Conservation (phyloP, 108 stramenopile species). For the Discostella pseudostelligera region DNA sequence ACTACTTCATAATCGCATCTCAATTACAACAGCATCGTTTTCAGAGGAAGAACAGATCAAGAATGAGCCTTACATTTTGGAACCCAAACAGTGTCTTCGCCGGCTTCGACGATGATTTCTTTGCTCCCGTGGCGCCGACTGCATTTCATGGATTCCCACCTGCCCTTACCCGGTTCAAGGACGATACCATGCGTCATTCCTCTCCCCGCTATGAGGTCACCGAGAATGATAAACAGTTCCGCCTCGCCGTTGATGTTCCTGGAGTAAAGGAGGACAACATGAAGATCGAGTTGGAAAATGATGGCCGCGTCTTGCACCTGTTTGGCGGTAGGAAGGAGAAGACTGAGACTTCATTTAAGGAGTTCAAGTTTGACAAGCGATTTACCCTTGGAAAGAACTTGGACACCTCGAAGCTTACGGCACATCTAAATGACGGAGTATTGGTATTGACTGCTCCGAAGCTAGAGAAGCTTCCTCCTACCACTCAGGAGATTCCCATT, state of each 20-base stretch:
- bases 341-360: constrained; percentile 21
- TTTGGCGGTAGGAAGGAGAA: constrained; percentile 31
- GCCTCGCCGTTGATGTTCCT: constrained; percentile 65
- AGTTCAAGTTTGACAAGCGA: constrained; percentile 47
- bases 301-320: constrained; percentile 37
- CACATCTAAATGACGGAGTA: constrained; percentile 42
- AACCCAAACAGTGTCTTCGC: constrained; percentile 35
- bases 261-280: constrained; percentile 63
- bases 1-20: too few species aligned
- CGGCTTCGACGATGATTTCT: constrained; percentile 55
- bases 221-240: constrained; percentile 63
- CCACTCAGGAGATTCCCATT: constrained; percentile 20
- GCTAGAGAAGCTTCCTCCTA: constrained; percentile 27
- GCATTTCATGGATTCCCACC: constrained; percentile 27
- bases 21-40: too few species aligned
- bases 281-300: constrained; percentile 55
- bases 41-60: background rate
- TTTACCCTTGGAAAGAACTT: constrained; percentile 46
- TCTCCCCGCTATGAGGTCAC: constrained; percentile 64
- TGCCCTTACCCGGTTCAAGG: constrained; percentile 20
- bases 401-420: constrained; percentile 45
- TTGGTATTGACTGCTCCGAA: constrained; percentile 45
- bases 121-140: too few species aligned
- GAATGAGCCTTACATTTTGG: constrained; percentile 42
- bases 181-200: constrained; percentile 28